These are phyloP conservation scores for Chaetomium sp. DNA, from an alignment of 2,329 filamentous ascomycete genomes.

Conservation along the genomic window DNA sequence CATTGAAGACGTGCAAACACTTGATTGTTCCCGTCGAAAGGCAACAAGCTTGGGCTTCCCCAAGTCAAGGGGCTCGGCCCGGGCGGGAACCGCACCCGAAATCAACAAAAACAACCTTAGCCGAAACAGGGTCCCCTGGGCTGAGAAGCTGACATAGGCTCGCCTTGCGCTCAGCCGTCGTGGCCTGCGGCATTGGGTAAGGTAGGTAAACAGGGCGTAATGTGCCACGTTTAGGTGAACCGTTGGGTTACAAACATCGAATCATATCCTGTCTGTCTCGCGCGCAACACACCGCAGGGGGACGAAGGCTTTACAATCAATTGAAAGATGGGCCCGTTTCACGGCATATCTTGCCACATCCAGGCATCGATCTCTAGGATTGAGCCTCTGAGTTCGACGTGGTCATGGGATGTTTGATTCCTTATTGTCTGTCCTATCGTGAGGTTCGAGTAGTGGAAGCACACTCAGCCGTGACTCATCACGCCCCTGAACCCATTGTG, in stretches of 20 bases:
- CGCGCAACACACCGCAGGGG: background rate
- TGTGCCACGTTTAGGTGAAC: background rate
- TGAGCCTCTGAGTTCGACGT: background rate
- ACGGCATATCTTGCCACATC: background rate
- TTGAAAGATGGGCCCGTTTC: too few species aligned
- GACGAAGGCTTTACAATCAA: background rate
- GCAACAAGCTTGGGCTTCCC: too few species aligned
- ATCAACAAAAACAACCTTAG: too few species aligned
- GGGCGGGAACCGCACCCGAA: too few species aligned
- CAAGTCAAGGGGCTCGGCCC: too few species aligned
- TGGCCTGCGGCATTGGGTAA: background rate
- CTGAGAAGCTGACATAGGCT: background rate
- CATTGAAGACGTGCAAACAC: too few species aligned
- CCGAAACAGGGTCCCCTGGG: background rate
- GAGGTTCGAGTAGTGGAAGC: background rate
- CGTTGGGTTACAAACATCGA: background rate
- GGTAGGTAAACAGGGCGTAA: background rate
- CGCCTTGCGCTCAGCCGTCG: background rate
- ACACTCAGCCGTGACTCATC: background rate
- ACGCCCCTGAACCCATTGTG: background rate
- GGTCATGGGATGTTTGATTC: background rate
- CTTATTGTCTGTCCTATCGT: background rate
- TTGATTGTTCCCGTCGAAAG: too few species aligned
- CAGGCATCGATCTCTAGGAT: background rate
- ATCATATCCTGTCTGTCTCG: background rate